Evolutionary conservation across 805 yeast species (phyloP), one percentile per base, ranked within the genome.

Genomic region (Wickerhamomyces hampshirensis): DNA sequence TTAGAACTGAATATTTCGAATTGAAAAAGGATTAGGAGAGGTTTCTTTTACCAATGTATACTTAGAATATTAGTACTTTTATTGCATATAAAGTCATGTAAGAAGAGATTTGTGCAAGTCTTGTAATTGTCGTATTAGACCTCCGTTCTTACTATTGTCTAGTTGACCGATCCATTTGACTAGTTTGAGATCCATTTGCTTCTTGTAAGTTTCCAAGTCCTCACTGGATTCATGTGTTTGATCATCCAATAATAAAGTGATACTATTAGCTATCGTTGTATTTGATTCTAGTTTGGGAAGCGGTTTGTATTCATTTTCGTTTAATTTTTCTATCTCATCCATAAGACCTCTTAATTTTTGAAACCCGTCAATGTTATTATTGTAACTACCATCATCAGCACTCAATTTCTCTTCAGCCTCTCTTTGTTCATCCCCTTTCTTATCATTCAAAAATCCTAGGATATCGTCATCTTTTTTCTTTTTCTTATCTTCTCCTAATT

Each of bases 11-110:
- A 59, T 82, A 76, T 62, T 83, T 66, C 59, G 94, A 94, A 40
- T 71, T 93, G 60, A 87, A 93, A 75, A 80, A 84, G 60, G 98
- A 91, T 69, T 91, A 65, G 34, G n/a, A n/a, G n/a, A n/a, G n/a
- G n/a, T 28, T 6, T n/a, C 7, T 13, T 13, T 91, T 40, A 87
- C 97, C 11, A 89, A 88, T 59, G 96, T 88, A 17, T 98, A 98
- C 34, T 84, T 87, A 32, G 74, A 81, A 65, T 79, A 74, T 29
- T 95, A 86, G 59, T 82, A 76, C 63, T 83, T 66, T 59, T 94
- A 94, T 40, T 71, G 93, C 60, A 87, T 91, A 75, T 79, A 84
- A 60, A 98, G 93, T 69, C 91, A 65, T 34, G 17, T 7, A 6
- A 7, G 8, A 7, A 44, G 18, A 12, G 28, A 6, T 7, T 38